Base-by-base conservation (phyloP, 495 filamentous ascomycete species). In the Penicillium egyptiacum region DNA sequence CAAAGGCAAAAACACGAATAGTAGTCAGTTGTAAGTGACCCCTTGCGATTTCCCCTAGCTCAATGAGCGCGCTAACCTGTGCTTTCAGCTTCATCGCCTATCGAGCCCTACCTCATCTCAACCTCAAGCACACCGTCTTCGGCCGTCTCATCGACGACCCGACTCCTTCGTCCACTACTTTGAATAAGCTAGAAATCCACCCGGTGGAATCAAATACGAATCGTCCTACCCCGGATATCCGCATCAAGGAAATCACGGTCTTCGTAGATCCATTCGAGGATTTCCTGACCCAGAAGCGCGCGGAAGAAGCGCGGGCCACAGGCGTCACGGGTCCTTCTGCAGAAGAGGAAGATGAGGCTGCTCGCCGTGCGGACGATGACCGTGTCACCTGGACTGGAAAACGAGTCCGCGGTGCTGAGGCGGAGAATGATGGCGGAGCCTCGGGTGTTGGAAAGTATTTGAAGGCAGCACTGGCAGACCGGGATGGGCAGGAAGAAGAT, bases 181-280 rank as follows among this genome's bases (percentile, higher is more conserved):
- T 97, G 7, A 77, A 79, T 52, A 79, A 77, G 33, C 83, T 99
- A 68, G 94, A 99, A 68, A 79, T 72, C 6, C 82, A 84, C 14
- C 83, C 86, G 2, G 84, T 84, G 7, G 85, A 83, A 37, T 80
- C 88, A 25, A 79, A 75, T n/a, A 83, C 81, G 8, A 85, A 89
- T 61, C 75, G 86, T 14, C 94, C 94, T 7, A 69, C 85, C 0
- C 81, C 86, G n/a, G 85, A 90, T 25, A 86, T 96, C 20, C 65
- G 82, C 37, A 92, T 99, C 54, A 82, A 86, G 63, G 88, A 94
- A 30, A 81, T 98, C 1, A 86, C 89, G 3, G 84, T 99, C 6
- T 92, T 95, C 60, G 83, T 98, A 3, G 94, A 99, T 71, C 92
- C 92, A 1, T 99, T 99, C 70, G 91, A 96, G 63, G 94, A 96